phyloP scores from a whole-genome alignment of 2,329 filamentous ascomycete species.

The Sporothrix sp. region DNA sequence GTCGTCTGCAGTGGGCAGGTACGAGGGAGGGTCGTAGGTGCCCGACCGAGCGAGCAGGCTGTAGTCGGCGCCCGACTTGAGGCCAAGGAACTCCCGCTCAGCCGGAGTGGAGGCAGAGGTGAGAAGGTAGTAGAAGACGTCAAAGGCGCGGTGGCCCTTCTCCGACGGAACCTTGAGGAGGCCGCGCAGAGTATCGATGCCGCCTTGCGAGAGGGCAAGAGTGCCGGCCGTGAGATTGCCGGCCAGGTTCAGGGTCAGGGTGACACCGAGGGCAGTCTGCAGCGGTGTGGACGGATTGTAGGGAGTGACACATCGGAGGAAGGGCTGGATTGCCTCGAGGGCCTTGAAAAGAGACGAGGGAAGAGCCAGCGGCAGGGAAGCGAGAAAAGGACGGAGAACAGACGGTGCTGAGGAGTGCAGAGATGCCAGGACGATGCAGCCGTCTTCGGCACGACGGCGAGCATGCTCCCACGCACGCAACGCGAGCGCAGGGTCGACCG shows the following conservation, averaged over 20 bases:
- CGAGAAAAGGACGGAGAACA: slow-evolving; percentile 69
- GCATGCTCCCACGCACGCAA: slow-evolving; percentile 93
- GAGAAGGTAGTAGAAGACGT: slow-evolving; percentile 94
- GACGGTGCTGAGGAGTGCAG: slow-evolving; percentile 84
- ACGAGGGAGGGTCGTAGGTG: slow-evolving; percentile 77
- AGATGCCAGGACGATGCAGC: slow-evolving; percentile 80
- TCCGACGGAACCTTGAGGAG: slow-evolving; percentile 72
- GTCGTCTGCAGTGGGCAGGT: slow-evolving; percentile 87
- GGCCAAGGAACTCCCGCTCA: slow-evolving; percentile 77
- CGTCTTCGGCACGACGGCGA: slow-evolving; percentile 85
- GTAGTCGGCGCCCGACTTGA: slow-evolving; percentile 70
- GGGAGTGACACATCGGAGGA: slow-evolving; percentile 78
- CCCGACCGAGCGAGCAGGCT: slow-evolving; percentile 69
- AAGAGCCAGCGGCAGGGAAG: slow-evolving; percentile 67
- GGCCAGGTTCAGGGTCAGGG: slow-evolving; percentile 69
- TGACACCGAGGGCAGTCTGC: slow-evolving; percentile 70
- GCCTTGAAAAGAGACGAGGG: slow-evolving; percentile 68
- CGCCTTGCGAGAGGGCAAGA: slow-evolving; percentile 72
- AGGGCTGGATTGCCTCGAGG: slow-evolving; percentile 72
- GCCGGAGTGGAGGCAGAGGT: slow-evolving; percentile 82
- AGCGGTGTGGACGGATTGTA: slow-evolving; percentile 77
- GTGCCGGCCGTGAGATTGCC: slow-evolving; percentile 69
- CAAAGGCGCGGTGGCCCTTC: slow-evolving; percentile 80
- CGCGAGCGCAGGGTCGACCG: slow-evolving; percentile 69
- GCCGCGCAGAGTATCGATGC: slow-evolving; percentile 74